Conservation (phyloP, 1,139 yeast species). For the Hyphopichia wangnamkhiaoensis region DNA sequence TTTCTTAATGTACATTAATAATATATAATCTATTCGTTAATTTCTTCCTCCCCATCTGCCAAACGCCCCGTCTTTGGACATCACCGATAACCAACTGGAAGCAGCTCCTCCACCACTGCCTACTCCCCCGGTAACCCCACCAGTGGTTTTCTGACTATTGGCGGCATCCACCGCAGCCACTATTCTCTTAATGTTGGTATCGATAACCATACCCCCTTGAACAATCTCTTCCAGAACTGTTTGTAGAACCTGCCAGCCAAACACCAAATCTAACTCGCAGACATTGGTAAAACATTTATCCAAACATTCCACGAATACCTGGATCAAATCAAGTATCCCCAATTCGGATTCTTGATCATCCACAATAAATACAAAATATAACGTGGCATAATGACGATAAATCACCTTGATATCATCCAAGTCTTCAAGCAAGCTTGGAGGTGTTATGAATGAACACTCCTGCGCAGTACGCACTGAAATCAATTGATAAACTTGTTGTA, state of each 20-base stretch:
- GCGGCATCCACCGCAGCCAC: constrained; percentile 78
- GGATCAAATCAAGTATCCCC: constrained; percentile 90
- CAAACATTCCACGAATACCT: constrained; percentile 93
- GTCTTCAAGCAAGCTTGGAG: constrained; percentile 73
- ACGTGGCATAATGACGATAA: constrained; percentile 91
- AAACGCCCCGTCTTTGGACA: constrained; percentile 10
- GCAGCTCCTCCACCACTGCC: constrained; percentile 5
- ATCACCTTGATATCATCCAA: constrained; percentile 83
- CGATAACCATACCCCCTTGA: constrained; percentile 99
- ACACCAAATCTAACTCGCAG: constrained; percentile 91
- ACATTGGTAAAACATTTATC: constrained; percentile 93
- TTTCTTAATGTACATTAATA: neutral
- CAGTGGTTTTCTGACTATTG: constrained; percentile 43
- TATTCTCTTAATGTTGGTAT: constrained; percentile 79
- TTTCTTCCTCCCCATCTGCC: constrained; percentile 8
- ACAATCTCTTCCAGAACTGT: constrained; percentile 90
- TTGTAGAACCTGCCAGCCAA: constrained; percentile 96
- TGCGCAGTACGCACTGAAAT: constrained; percentile 67
- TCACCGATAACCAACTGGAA: constrained; percentile 3
- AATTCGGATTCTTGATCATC: constrained; percentile 95
- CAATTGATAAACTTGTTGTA: constrained; percentile 73
- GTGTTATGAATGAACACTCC: constrained; percentile 80
- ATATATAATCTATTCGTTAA: neutral
- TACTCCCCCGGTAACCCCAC: constrained; percentile 10
- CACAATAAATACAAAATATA: constrained; percentile 91